phyloP scores from a whole-genome alignment of 2,329 filamentous ascomycete genomes.

The Metarhizium anisopliae region DNA sequence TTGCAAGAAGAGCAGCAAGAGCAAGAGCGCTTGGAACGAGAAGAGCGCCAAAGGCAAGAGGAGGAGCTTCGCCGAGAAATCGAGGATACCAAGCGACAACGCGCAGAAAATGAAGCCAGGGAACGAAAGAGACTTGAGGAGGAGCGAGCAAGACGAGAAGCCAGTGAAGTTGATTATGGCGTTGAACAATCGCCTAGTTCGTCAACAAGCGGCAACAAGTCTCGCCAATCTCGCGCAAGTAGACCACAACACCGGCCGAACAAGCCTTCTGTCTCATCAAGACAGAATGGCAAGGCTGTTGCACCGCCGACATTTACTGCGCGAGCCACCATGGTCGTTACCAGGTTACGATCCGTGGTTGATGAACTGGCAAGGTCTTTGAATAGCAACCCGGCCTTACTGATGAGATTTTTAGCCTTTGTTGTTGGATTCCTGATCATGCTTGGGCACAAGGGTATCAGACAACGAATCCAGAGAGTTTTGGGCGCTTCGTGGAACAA shows the following conservation, averaged over 20 bases:
- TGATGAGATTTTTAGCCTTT: slow-evolving; percentile 64
- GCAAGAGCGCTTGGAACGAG: slow-evolving; percentile 56
- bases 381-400: slow-evolving; percentile 45
- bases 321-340: slow-evolving; percentile 43
- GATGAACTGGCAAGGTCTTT: slow-evolving; percentile 41
- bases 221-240: slow-evolving; percentile 15
- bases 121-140: slow-evolving; percentile 45
- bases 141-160: slow-evolving; percentile 38
- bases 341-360: slow-evolving; percentile 41
- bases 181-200: slow-evolving; percentile 45
- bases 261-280: slow-evolving; percentile 14
- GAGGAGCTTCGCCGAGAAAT: slow-evolving; percentile 47
- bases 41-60: slow-evolving; percentile 46
- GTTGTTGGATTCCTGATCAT: slow-evolving; percentile 69
- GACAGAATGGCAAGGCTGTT: slow-evolving; percentile 20
- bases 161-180: slow-evolving; percentile 60
- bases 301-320: slow-evolving; percentile 30
- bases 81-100: slow-evolving; percentile 45
- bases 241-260: slow-evolving; percentile 17
- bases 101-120: slow-evolving; percentile 51
- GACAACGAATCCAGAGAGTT: slow-evolving; percentile 63
- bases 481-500: slow-evolving; percentile 70
- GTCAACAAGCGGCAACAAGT: slow-evolving; percentile 24
- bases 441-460: slow-evolving; percentile 63
- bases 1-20: slow-evolving; percentile 76